Percentiles rank a stretch among this genome's conserved stretches.
These are phyloP conservation scores for Sphagnum tenellum DNA, from an alignment of 225 moss, liverwort and hornwort genomes.

Conservation along the genomic window DNA sequence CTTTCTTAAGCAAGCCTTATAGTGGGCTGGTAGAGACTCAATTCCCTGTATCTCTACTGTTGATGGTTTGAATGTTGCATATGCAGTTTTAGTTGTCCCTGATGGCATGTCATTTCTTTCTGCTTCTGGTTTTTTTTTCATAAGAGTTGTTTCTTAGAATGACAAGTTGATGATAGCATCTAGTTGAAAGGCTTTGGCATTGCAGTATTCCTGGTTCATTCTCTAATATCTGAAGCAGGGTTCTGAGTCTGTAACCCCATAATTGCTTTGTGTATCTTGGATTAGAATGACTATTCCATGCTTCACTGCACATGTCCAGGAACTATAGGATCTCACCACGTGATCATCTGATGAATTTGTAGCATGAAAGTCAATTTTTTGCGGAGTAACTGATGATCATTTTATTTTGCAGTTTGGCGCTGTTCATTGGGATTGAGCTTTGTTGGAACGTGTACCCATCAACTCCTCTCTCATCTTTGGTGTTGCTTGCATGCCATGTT, in stretches of 20 bases:
- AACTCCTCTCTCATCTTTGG: constrained; percentile 52
- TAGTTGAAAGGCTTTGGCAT: no score
- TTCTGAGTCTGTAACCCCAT: background rate
- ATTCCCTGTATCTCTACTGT: background rate
- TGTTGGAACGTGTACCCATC: constrained; percentile 98
- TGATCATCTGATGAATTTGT: background rate
- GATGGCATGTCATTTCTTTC: no score
- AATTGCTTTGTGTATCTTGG: no score
- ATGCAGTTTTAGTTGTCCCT: no score
- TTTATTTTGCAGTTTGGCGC: constrained; percentile 44
- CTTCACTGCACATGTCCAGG: background rate
- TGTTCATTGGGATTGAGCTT: constrained; percentile 64
- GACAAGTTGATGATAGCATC: background rate
- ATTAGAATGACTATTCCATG: background rate
- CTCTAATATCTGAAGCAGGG: no score
- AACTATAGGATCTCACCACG: no score
- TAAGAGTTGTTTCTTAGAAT: no score
- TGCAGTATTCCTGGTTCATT: no score
- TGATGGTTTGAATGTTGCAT: background rate
- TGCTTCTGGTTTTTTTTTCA: no score
- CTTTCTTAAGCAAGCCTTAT: background rate
- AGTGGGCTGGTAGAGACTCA: background rate
- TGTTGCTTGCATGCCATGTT: constrained; percentile 56
- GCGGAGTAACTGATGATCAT: no score
- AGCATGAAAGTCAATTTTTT: background rate